phyloP scores from a whole-genome alignment of 1,284 basidiomycete genomes.

The Ustilago nuda region DNA sequence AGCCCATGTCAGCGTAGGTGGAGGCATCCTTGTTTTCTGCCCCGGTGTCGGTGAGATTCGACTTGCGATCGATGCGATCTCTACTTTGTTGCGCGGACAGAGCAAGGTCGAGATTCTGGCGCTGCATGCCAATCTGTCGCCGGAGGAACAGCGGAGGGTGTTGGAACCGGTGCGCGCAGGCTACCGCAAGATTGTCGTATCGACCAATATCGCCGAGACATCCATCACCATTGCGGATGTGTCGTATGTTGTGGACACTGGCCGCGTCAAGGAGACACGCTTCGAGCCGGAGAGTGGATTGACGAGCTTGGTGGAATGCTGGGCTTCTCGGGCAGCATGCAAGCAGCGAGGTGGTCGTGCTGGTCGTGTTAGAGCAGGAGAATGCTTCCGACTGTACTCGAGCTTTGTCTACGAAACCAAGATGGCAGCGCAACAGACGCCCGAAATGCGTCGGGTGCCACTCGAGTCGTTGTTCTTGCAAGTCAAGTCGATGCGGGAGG shows the following conservation, averaged over 20 bases:
- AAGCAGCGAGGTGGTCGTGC: slow-evolving; percentile 88
- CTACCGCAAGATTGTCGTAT: slow-evolving; percentile 85
- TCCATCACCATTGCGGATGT: slow-evolving; percentile 82
- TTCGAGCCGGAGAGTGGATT: slow-evolving; percentile 83
- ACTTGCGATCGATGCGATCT: slow-evolving; percentile 80
- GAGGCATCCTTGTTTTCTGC: slow-evolving; percentile 83
- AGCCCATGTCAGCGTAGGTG: slow-evolving; percentile 53
- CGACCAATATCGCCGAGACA: slow-evolving; percentile 92
- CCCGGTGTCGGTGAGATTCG: slow-evolving; percentile 74
- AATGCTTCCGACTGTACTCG: slow-evolving; percentile 77
- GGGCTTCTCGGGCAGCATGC: slow-evolving; percentile 83
- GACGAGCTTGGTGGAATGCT: slow-evolving; percentile 81
- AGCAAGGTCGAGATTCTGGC: slow-evolving; percentile 78
- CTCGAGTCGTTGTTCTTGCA: slow-evolving; percentile 84
- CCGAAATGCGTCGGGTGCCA: slow-evolving; percentile 90
- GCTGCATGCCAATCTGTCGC: slow-evolving; percentile 89
- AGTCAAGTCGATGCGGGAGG: slow-evolving; percentile 83
- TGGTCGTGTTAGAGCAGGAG: slow-evolving; percentile 76
- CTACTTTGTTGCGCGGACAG: slow-evolving; percentile 67
- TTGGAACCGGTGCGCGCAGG: slow-evolving; percentile 74
- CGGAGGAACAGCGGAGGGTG: slow-evolving; percentile 83
- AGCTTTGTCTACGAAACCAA: slow-evolving; percentile 77
- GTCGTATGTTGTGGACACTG: slow-evolving; percentile 75
- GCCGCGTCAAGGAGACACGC: slow-evolving; percentile 88
- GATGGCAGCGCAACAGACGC: slow-evolving; percentile 78